Conservation (phyloP, 257 asterid species). For the Solanum paucissectum region DNA sequence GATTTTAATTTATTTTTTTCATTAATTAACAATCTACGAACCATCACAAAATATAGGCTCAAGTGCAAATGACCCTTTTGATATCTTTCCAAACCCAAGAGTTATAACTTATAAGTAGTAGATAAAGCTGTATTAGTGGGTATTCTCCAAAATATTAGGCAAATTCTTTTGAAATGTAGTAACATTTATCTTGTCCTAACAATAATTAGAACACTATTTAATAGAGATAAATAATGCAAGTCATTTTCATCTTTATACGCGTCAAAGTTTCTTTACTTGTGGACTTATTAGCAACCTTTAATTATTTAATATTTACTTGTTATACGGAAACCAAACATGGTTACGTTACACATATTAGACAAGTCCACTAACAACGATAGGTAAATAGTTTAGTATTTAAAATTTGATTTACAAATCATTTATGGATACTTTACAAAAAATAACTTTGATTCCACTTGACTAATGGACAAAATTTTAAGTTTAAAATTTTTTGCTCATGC, state of each 20-base stretch:
- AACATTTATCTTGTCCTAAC: neutral
- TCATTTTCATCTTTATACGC: neutral
- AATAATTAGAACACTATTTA: neutral
- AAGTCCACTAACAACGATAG: slow-evolving; percentile 3
- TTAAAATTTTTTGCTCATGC: neutral
- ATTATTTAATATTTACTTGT: neutral
- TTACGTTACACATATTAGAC: slow-evolving; percentile 5
- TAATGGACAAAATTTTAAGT: neutral
- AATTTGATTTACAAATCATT: neutral
- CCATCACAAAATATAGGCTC: neutral
- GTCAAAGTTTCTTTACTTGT: neutral
- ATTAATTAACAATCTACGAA: no score
- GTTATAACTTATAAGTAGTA: neutral
- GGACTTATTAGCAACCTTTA: neutral
- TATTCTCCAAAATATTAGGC: neutral
- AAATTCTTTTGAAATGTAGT: neutral
- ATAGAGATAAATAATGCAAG: neutral
- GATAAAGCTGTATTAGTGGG: neutral
- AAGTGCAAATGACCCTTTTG: neutral
- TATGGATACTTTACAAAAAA: neutral
- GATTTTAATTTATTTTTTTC: no score
- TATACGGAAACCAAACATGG: slow-evolving; percentile 2
- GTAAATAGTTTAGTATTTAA: neutral
- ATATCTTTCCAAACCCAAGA: neutral
- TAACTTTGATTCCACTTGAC: neutral